phyloP scores from a whole-genome alignment of 257 asterid genomes.

The Solanum stenotomum region DNA sequence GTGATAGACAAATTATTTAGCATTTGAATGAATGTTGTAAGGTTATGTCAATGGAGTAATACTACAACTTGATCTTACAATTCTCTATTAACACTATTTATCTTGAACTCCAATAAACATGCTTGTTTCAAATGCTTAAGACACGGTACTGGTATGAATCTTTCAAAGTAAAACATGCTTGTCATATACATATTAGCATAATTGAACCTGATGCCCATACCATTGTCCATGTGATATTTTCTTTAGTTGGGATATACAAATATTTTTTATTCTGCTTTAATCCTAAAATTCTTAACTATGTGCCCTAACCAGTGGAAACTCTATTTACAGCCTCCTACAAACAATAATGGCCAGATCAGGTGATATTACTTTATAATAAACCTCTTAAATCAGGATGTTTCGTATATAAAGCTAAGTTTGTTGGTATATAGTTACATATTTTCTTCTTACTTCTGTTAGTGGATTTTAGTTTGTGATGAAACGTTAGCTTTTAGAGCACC shows the following conservation, averaged over 20 bases:
- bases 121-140: not conserved
- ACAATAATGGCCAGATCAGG: not conserved
- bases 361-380: not conserved
- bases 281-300: not conserved
- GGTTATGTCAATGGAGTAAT: not conserved
- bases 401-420: not conserved
- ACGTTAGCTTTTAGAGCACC: not conserved
- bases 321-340: not conserved
- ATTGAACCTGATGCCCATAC: not conserved
- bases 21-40: not conserved
- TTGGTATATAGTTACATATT: not conserved
- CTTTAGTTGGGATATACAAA: not conserved
- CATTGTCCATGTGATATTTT: not conserved
- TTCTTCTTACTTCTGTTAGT: not conserved
- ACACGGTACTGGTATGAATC: not conserved
- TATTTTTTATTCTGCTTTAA: not conserved
- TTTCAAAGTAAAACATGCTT: not conserved
- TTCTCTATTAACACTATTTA: not conserved
- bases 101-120: not conserved
- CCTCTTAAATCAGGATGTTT: not conserved
- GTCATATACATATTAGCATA: not conserved
- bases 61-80: not conserved
- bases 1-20: not conserved
- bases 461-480: not conserved
- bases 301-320: not conserved